Conservation (phyloP, 805 yeast species). For the Candida krabiensis region DNA sequence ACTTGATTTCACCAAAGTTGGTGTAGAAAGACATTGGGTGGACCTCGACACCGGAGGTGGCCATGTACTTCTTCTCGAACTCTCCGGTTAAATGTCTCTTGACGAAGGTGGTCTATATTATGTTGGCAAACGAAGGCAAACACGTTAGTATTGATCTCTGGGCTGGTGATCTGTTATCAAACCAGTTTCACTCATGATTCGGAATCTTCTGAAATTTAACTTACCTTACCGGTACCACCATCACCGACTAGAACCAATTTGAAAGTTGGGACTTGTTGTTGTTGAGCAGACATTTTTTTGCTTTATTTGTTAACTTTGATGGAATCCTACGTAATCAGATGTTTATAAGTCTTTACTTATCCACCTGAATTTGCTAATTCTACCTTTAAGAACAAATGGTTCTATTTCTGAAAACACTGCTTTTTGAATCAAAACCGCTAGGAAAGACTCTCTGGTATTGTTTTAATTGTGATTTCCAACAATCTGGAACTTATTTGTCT, state of each 20-base stretch:
- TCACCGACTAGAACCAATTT: constrained; percentile 99
- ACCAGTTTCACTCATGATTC: too few relatives aligned
- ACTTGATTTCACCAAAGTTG: constrained; percentile 97
- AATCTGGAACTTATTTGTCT: too few relatives aligned
- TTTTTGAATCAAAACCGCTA: too few relatives aligned
- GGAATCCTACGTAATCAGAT: too few relatives aligned
- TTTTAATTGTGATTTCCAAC: too few relatives aligned
- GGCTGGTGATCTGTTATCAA: too few relatives aligned
- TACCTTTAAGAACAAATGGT: too few relatives aligned
- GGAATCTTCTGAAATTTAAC: constrained; percentile 26
- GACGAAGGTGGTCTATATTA: constrained; percentile 84
- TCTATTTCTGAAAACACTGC: too few relatives aligned
- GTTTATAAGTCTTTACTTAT: too few relatives aligned
- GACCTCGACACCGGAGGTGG: constrained; percentile 99
- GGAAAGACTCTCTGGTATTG: too few relatives aligned
- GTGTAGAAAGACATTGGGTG: constrained; percentile 98
- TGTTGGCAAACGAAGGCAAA: neutral
- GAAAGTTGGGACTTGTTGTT: constrained; percentile 88
- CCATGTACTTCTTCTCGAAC: constrained; percentile 97
- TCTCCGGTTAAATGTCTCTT: constrained; percentile 99
- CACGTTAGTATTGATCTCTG: constrained; percentile 10
- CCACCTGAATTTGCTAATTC: too few relatives aligned
- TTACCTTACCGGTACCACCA: constrained; percentile 99
- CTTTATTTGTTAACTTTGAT: neutral
- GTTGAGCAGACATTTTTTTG: constrained; percentile 51